Evolutionary conservation across 78 protist species (phyloP), one percentile per base, ranked within the genome.

Genomic region (Andalucia godoyi): DNA sequence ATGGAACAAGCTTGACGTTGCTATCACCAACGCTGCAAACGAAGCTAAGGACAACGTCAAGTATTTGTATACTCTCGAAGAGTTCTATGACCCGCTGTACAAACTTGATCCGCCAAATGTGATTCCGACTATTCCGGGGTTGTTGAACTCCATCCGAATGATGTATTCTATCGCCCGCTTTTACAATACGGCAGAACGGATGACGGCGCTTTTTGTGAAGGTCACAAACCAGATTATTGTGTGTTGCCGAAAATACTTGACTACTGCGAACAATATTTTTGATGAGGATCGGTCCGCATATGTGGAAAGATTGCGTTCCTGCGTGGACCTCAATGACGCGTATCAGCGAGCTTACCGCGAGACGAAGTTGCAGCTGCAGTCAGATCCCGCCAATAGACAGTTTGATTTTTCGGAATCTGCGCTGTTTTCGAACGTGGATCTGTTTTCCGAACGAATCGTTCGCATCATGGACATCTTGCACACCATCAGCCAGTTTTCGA

Each of bases 41-140:
- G 79, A 76, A 41, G 82, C 83, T 10, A 81, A 76, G 73, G 91
- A 85, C 73, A 85, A 79, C 61, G 67, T 76, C 36, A 59, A 66
- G 47, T 80, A 65, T 38, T 61, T 85, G 12, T 52, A 61, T 23
- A 69, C 66, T 3, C 52, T 85, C 13, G 91, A 85, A 1, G 45
- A 55, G 38, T 55, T 61, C 53, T 3, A 39, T 57, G 80, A 77
- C 23, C 84, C 86, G 23, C 72, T 85, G 18, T 78, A 57, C 79
- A n/a, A n/a, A n/a, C 0, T 23, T 13, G 77, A 64, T 45, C 30
- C 21, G 33, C 84, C 87, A 5, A 37, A 17, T 15, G 57, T 12
- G 33, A 7, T 36, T 21, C 30, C 68, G 17, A 29, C 32, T 37
- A 10, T 85, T 10, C 83, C 76, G 29, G 63, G 47, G n/a, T 25